phyloP scores from a whole-genome alignment of 768 basidiomycete genomes.

The Boletus patriciae region DNA sequence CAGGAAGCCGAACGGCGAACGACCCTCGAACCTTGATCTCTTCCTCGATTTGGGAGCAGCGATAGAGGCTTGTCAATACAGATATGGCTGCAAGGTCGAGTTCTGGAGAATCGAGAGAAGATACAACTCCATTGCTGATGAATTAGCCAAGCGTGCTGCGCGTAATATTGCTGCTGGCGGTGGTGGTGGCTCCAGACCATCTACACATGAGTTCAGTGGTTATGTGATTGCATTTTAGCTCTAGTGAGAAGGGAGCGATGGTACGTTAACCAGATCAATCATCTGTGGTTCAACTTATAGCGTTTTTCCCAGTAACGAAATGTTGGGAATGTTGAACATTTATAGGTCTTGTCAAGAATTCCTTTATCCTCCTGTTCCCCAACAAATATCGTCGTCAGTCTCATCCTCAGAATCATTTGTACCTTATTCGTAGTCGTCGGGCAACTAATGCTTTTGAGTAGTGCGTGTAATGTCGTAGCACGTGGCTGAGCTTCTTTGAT shows the following conservation, averaged over 20 bases:
- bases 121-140: constrained; percentile 25
- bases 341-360: not conserved
- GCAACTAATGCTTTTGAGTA: not conserved
- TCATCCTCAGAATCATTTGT: not conserved
- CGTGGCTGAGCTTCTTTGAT: not conserved
- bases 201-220: not conserved
- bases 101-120: constrained; percentile 28
- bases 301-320: not conserved
- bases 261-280: not conserved
- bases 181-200: not conserved
- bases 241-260: not conserved
- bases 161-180: not conserved
- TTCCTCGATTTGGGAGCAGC: not conserved
- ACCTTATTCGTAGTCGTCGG: not conserved
- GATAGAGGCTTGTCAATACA: not conserved
- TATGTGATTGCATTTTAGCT: not conserved
- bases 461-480: not conserved
- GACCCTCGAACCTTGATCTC: not conserved
- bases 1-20: not conserved
- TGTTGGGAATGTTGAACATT: not conserved
- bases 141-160: constrained; percentile 13
- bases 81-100: constrained; percentile 10
- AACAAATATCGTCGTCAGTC: not conserved
- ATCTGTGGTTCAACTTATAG: not conserved
- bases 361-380: not conserved